Evolutionary conservation across 345 rosid species (phyloP).

Genomic region (Schrenkiella parvula): DNA sequence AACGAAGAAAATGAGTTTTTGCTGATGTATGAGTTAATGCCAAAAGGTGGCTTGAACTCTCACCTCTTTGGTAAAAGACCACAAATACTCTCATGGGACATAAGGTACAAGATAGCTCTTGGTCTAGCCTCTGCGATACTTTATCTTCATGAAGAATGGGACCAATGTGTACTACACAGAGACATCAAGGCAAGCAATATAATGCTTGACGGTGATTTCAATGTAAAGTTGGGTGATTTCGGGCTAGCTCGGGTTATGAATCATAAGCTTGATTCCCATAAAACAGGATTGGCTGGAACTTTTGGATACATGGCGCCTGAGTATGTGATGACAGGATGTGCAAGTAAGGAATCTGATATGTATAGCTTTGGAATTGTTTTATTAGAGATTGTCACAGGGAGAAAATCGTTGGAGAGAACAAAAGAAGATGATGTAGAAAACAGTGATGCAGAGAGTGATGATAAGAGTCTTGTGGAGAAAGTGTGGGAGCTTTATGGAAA

Average conservation of each 20-base stretch:
- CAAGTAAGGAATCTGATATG: conserved; percentile 40
- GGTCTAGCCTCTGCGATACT: conserved; percentile 38
- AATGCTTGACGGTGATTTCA: conserved; percentile 37
- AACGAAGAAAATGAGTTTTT: conserved; percentile 37
- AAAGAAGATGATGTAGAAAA: not conserved
- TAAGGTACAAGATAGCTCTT: conserved; percentile 30
- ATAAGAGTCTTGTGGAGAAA: conserved; percentile 38
- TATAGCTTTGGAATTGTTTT: conserved; percentile 43
- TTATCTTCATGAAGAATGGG: conserved; percentile 42
- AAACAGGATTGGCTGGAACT: conserved; percentile 42
- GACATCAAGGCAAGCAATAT: conserved; percentile 41
- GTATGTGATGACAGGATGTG: conserved; percentile 28
- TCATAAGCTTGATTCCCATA: conserved; percentile 37
- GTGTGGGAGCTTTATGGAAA: conserved; percentile 40
- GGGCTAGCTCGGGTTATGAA: conserved; percentile 39
- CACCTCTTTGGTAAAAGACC: conserved; percentile 34
- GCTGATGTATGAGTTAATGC: conserved; percentile 39
- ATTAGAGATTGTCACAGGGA: conserved; percentile 41
- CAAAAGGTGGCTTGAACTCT: conserved; percentile 36
- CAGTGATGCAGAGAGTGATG: not conserved
- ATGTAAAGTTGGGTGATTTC: conserved; percentile 49
- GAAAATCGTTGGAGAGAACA: conserved; percentile 16
- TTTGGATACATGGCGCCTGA: conserved; percentile 48
- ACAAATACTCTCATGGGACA: conserved; percentile 27
- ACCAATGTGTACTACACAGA: conserved; percentile 40